These are phyloP conservation scores for Nevesoporus exiguus DNA, from an alignment of 768 basidiomycete species.

Conservation along the genomic window DNA sequence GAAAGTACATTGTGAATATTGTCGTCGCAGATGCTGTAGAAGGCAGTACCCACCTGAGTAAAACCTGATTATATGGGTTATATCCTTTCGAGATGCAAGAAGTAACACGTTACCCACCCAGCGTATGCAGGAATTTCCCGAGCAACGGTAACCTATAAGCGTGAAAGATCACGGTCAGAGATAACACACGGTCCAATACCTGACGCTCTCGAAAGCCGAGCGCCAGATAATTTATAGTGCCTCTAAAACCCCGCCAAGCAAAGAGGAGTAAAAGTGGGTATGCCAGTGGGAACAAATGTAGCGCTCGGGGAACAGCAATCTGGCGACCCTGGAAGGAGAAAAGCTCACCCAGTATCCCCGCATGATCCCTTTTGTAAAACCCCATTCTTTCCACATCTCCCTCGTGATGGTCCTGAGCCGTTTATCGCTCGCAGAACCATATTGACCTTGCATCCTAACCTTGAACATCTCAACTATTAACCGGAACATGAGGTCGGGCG, in stretches of 20 bases:
- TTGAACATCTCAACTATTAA: conserved; percentile 93
- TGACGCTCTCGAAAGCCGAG: too few species aligned
- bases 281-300: neutral
- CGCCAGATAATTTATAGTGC: too few species aligned
- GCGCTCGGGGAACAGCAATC: neutral
- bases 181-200: neutral
- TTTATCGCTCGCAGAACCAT: conserved; percentile 78
- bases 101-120: conserved; percentile 38
- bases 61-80: conserved; percentile 43
- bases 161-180: neutral
- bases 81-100: neutral
- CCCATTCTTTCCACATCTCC: conserved; percentile 88
- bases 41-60: conserved; percentile 48
- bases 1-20: neutral
- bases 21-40: neutral
- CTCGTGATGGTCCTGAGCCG: conserved; percentile 62
- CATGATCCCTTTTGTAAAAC: conserved; percentile 88
- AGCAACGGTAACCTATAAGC: conserved; percentile 72
- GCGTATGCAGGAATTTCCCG: conserved; percentile 97
- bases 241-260: too few species aligned
- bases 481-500: neutral
- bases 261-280: too few species aligned
- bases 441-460: conserved; percentile 96
- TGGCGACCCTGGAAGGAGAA: conserved; percentile 7
- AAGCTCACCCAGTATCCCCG: conserved; percentile 88